These are phyloP conservation scores for Rhizophora mangle DNA, from an alignment of 345 rosid species.

Conservation along the genomic window DNA sequence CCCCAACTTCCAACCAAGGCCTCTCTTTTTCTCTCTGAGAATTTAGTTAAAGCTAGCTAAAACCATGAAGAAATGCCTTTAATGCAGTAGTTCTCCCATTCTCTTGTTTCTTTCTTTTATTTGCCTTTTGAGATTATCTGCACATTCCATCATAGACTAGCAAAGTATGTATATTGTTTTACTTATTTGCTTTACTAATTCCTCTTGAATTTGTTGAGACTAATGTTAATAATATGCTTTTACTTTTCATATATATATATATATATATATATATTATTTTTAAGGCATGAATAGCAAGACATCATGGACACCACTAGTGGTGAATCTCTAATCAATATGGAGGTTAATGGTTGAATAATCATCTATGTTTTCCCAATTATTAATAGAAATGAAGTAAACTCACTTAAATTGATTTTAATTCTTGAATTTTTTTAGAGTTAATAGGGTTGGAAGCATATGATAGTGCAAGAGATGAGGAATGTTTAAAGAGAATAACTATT, in stretches of 20 bases:
- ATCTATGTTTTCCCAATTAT: constrained; percentile 21
- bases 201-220: neutral
- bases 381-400: neutral
- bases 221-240: neutral
- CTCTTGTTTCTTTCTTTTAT: constrained; percentile 31
- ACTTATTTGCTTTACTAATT: too few species aligned
- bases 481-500: constrained; percentile 51
- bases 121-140: constrained; percentile 32
- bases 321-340: constrained; percentile 21
- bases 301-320: constrained; percentile 17
- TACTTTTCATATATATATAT: neutral
- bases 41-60: neutral
- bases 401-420: neutral
- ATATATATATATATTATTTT: neutral
- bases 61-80: constrained; percentile 46
- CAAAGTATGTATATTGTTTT: constrained; percentile 22
- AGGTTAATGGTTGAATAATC: constrained; percentile 24
- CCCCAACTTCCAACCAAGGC: neutral
- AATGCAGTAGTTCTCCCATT: constrained; percentile 31
- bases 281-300: constrained; percentile 34
- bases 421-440: constrained; percentile 27
- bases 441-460: constrained; percentile 55
- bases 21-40: neutral
- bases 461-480: constrained; percentile 47
- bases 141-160: constrained; percentile 28